These are phyloP conservation scores for Suillus discolor DNA, from an alignment of 768 basidiomycete genomes.

Conservation along the genomic window DNA sequence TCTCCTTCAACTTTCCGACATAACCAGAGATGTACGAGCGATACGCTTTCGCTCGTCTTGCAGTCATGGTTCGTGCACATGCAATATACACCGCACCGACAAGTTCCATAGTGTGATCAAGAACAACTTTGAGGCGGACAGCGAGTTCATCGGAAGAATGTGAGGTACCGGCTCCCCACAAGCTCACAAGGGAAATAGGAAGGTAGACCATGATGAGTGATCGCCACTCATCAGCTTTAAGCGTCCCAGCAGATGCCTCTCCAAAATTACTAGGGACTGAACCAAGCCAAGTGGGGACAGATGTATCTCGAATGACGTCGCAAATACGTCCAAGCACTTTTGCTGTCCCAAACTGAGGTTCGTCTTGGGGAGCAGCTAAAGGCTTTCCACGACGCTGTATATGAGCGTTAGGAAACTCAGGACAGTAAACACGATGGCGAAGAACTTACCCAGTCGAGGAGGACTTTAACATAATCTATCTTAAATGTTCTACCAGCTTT, in stretches of 20 bases:
- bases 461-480: slow-evolving; percentile 8
- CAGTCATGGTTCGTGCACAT: slow-evolving; percentile 18
- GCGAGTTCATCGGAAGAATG: neutral
- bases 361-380: neutral
- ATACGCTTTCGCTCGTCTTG: slow-evolving; percentile 12
- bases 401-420: neutral
- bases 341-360: neutral
- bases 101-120: slow-evolving; percentile 34
- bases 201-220: slow-evolving; percentile 15
- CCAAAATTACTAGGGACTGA: slow-evolving; percentile 23
- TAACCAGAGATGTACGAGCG: slow-evolving; percentile 18
- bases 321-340: neutral
- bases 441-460: slow-evolving; percentile 15
- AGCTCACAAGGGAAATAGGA: slow-evolving; percentile 21
- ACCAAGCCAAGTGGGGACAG: slow-evolving; percentile 20
- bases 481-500: slow-evolving; percentile 8
- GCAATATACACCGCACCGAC: slow-evolving; percentile 26
- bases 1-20: slow-evolving; percentile 16
- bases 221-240: slow-evolving; percentile 28
- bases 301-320: slow-evolving; percentile 5
- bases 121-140: neutral
- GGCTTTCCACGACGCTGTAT: slow-evolving; percentile 4
- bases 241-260: slow-evolving; percentile 5
- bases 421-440: neutral
- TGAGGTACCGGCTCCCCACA: slow-evolving; percentile 16